Evolutionary conservation across 1,139 yeast species (phyloP).

Genomic region (Debaryomycetaceae sp.): DNA sequence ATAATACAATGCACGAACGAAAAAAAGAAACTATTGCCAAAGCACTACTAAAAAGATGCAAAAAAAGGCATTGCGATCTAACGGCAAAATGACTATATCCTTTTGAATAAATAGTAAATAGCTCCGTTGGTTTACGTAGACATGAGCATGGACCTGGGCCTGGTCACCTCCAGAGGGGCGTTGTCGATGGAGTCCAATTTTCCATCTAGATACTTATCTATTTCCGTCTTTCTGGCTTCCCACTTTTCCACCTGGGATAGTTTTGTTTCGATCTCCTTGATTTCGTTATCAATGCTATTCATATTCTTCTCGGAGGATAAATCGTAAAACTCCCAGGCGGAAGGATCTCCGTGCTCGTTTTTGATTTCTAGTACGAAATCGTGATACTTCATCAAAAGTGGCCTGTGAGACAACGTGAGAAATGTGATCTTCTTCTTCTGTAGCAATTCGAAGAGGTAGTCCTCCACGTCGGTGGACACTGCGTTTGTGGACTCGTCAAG

Average conservation of each 20-base stretch:
- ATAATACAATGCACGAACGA: background rate
- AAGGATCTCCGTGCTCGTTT: constrained; percentile 29
- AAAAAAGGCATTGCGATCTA: no score
- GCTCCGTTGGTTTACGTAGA: background rate
- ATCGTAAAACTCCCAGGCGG: constrained; percentile 42
- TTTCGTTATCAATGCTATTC: constrained; percentile 62
- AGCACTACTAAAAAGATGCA: background rate
- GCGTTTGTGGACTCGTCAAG: constrained; percentile 95
- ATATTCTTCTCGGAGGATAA: constrained; percentile 60
- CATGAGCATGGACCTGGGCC: background rate
- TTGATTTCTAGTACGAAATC: constrained; percentile 68
- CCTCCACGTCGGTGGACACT: constrained; percentile 89
- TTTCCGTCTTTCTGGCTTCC: constrained; percentile 47
- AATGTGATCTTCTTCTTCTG: constrained; percentile 70
- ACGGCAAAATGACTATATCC: background rate
- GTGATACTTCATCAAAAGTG: constrained; percentile 81
- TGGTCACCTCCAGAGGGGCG: background rate
- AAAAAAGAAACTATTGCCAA: background rate
- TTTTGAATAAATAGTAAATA: background rate
- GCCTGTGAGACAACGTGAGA: constrained; percentile 83
- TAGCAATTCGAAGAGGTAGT: constrained; percentile 74
- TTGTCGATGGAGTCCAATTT: constrained; percentile 16
- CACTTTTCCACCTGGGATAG: constrained; percentile 50
- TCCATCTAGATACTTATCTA: constrained; percentile 43
- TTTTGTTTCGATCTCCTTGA: constrained; percentile 54